These are phyloP conservation scores for Kwoniella pini DNA, from an alignment of 768 basidiomycete species.

Conservation along the genomic window DNA sequence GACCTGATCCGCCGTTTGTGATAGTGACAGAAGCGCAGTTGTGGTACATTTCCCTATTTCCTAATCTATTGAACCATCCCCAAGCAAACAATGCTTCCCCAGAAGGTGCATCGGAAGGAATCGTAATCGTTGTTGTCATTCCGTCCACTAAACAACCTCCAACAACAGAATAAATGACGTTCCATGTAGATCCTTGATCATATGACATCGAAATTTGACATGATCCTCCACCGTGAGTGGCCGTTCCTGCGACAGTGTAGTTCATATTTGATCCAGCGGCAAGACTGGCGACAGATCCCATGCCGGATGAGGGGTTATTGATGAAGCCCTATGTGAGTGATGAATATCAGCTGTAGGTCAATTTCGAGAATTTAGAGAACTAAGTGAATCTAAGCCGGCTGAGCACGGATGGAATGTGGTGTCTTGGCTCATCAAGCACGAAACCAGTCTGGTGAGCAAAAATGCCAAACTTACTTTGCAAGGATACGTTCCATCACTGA, in stretches of 20 bases:
- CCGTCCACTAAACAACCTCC: slow-evolving; percentile 54
- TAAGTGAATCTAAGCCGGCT: too few species aligned
- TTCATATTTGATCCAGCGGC: slow-evolving; percentile 49
- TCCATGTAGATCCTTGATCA: slow-evolving; percentile 56
- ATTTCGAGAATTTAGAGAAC: too few species aligned
- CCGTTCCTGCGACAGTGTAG: slow-evolving; percentile 48
- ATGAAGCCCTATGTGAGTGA: slow-evolving; percentile 44
- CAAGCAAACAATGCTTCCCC: slow-evolving; percentile 55
- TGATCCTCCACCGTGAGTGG: slow-evolving; percentile 55
- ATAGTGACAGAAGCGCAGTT: slow-evolving; percentile 52
- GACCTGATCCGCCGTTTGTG: slow-evolving; percentile 45
- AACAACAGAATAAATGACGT: slow-evolving; percentile 52
- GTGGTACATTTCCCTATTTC: slow-evolving; percentile 53
- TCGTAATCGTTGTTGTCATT: slow-evolving; percentile 41
- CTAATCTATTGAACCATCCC: slow-evolving; percentile 56
- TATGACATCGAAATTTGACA: slow-evolving; percentile 56
- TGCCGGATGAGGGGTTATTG: slow-evolving; percentile 36
- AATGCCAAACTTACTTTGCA: slow-evolving; percentile 51
- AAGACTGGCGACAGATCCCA: slow-evolving; percentile 47
- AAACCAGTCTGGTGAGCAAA: too few species aligned
- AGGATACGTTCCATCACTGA: slow-evolving; percentile 51
- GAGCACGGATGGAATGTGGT: too few species aligned
- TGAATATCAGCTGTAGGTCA: too few species aligned
- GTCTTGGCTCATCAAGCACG: too few species aligned
- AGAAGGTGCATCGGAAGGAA: slow-evolving; percentile 51